Evolutionary conservation across 106 monocot species (phyloP), one percentile per base, ranked within the genome.

Genomic region (Vanilla planifolia): DNA sequence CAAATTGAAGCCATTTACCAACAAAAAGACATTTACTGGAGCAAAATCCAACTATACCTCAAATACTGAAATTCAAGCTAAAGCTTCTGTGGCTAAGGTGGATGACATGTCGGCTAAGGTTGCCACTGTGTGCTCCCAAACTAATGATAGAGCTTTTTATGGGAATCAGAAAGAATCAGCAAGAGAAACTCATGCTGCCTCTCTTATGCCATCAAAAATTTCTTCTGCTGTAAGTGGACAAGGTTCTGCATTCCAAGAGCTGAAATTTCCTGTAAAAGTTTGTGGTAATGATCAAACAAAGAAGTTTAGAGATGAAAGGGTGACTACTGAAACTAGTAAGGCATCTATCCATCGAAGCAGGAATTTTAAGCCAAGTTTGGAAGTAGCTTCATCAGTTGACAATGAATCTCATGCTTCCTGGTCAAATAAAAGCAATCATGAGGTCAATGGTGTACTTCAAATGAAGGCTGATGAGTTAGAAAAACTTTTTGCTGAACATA

Each of bases 401-500:
- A 76, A 79, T 11, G 59, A 71, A 64, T 40, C 29, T 63, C 71
- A 69, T 46, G 55, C 30, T 19, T 41, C 29, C 27, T 71, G 76
- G 59, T 69, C 76, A 70, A 66, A 77, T 7, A 88, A 76, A 69
- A 85, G 84, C 67, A 81, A 80, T 71, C 77, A 83, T 42, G 84
- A 77, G 24, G 70, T 89, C 40, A 85, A 94, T 55, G 83, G 75
- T 67, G 91, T 79, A 44, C 73, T 94, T 42, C 77, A 83, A 63
- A 71, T 80, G 75, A 94, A 94, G 63, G 94, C 94, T 9, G 77
- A 83, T 55, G 89, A 94, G 64, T 57, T 94, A 69, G 94, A 94
- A 77, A 88, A 83, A 64, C 82, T 89, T 36, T 94, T 83, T 64
- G 94, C 89, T 57, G 89, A 75, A 44, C 86, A 89, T 75, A 89